Evolutionary conservation across 164 flowering plant genomes (phyloP).

Genomic region (Akebia trifoliata): DNA sequence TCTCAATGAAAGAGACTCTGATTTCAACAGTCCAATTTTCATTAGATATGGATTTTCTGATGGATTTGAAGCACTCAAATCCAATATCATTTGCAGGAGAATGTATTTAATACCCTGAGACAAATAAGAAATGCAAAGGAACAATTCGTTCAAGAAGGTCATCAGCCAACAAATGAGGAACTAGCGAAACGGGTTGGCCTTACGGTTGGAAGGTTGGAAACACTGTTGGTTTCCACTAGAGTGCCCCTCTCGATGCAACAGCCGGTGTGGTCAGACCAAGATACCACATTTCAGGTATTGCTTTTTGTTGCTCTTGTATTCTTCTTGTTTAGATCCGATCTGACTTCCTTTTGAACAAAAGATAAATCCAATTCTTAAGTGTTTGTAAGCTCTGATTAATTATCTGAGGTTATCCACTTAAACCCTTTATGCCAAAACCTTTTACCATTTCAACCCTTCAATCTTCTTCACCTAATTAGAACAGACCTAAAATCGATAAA

Average conservation of each 20-base stretch:
- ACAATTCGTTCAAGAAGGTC: slow-evolving; percentile 45
- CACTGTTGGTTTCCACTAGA: slow-evolving; percentile 37
- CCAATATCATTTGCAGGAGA: slow-evolving; percentile 49
- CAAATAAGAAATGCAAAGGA: slow-evolving; percentile 58
- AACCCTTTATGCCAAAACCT: too few species aligned
- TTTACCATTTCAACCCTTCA: too few species aligned
- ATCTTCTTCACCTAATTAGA: too few species aligned
- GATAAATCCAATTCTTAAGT: neutral
- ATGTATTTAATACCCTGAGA: slow-evolving; percentile 43
- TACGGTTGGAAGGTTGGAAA: slow-evolving; percentile 53
- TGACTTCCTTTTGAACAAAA: neutral
- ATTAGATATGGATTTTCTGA: slow-evolving; percentile 4
- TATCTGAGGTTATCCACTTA: too few species aligned
- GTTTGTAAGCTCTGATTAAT: neutral
- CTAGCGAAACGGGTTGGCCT: slow-evolving; percentile 67
- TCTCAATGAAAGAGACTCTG: neutral
- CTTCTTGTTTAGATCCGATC: neutral
- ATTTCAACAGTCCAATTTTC: neutral
- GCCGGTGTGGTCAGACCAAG: slow-evolving; percentile 64
- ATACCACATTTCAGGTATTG: slow-evolving; percentile 72
- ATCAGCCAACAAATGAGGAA: slow-evolving; percentile 62
- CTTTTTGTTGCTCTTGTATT: neutral
- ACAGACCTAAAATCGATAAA: too few species aligned
- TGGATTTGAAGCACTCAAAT: neutral
- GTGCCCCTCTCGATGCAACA: slow-evolving; percentile 68